Conservation (phyloP, 2,329 filamentous ascomycete species). For the Sordariomycetes sp. region DNA sequence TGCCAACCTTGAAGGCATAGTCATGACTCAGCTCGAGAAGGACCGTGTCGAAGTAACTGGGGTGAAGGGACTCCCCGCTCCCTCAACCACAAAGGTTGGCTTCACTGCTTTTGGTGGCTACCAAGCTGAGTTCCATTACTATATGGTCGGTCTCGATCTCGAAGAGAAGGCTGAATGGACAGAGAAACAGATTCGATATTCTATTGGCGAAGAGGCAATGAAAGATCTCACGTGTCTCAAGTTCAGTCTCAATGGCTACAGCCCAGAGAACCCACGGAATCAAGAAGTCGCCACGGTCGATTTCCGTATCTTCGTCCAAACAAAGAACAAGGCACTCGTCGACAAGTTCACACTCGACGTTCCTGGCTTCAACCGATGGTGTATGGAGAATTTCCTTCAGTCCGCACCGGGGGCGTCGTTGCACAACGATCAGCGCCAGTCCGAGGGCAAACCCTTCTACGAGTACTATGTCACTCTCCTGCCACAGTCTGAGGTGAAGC, state of each 20-base stretch:
- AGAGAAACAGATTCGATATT: slow-evolving; percentile 22
- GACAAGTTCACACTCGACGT: slow-evolving; percentile 16
- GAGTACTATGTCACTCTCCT: slow-evolving; percentile 9
- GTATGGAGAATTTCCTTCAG: slow-evolving; percentile 29
- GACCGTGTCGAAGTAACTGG: slow-evolving; percentile 21
- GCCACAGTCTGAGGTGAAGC: slow-evolving; percentile 11
- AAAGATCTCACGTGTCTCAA: slow-evolving; percentile 17
- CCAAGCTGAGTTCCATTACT: slow-evolving; percentile 34
- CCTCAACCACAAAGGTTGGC: slow-evolving; percentile 23
- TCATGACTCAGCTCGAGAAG: slow-evolving; percentile 32
- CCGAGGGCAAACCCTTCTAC: slow-evolving; percentile 13
- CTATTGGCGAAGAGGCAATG: slow-evolving; percentile 18
- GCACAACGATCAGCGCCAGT: slow-evolving; percentile 22
- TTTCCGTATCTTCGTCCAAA: slow-evolving; percentile 32
- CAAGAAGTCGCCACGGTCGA: slow-evolving; percentile 35
- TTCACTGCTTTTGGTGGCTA: slow-evolving; percentile 33
- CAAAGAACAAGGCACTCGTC: slow-evolving; percentile 12
- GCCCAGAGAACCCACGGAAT: slow-evolving; percentile 20
- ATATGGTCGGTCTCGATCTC: slow-evolving; percentile 33
- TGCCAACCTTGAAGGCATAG: slow-evolving; percentile 23
- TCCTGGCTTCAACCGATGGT: slow-evolving; percentile 23
- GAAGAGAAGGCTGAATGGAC: slow-evolving; percentile 28
- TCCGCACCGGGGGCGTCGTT: slow-evolving; percentile 29
- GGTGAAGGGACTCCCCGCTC: slow-evolving; percentile 17
- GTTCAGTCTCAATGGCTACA: slow-evolving; percentile 5